Base-by-base conservation (phyloP, 805 yeast species). In the Sporopachydermia lactativora region DNA sequence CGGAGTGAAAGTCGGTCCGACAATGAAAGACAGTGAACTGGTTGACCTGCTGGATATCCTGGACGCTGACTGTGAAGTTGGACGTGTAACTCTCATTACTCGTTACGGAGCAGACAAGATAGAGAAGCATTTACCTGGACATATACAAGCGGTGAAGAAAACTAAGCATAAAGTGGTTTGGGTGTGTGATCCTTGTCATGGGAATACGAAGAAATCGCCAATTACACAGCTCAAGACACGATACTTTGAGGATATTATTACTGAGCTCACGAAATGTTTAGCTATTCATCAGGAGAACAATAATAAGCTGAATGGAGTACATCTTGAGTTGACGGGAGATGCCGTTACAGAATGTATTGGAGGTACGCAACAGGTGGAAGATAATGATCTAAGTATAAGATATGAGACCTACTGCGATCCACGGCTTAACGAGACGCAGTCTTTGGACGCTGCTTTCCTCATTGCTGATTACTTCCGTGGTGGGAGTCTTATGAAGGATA, bases 121-220 rank as follows among this genome's bases (percentile, higher is more conserved):
- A 36, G 49, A 46, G 35, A 49, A 48, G 11, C 43, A 53, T 41
- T 56, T 63, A n/a, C 68, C 68, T 1, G 49, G 49, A 3, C 68
- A 63, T 34, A 63, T 63, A 38, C 36, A 46, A 39, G 68, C 67
- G 1, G 68, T 63, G 6, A 47, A 53, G 42, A 40, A 45, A 17
- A 52, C 66, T 1, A 57, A 57, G 4, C 68, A 63, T 50, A 53
- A 52, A 42, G 64, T 60, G 3, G 69, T 64, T 15, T 63, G 68
- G 68, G 58, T 64, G 42, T 59, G 61, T 14, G 68, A 63, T 43
- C 68, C 68, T 2, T 64, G 68, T 52, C 68, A 63, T 37, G 68
- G 68, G 3, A 63, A 63, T 47, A 63, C 68, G 28, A 59, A 62
- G 45, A 52, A 57, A 3, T 57, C 65, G 3, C 60, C 62, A 2